phyloP scores from a whole-genome alignment of 2,329 filamentous ascomycete species.

The Aspergillus transmontanensis region DNA sequence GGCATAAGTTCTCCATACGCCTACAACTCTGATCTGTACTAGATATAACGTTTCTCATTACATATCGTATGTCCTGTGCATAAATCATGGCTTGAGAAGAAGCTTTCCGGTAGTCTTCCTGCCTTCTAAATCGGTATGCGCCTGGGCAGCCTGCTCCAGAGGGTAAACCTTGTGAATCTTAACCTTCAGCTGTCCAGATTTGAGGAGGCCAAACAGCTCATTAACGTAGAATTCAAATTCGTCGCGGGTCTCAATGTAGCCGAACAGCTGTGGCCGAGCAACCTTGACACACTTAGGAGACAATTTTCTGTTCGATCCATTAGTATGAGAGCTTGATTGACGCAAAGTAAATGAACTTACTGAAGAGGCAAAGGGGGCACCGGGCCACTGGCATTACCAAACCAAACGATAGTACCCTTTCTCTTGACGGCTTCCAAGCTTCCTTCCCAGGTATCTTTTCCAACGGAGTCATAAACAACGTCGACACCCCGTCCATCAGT shows the following conservation, averaged over 20 bases:
- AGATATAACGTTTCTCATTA: not conserved
- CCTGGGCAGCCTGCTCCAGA: constrained; percentile 69
- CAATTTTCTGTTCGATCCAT: constrained; percentile 45
- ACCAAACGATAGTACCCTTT: constrained; percentile 77
- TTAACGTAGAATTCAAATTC: constrained; percentile 71
- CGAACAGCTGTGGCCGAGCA: constrained; percentile 71
- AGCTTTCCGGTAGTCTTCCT: constrained; percentile 84
- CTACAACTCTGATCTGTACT: not conserved
- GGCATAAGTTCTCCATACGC: not conserved
- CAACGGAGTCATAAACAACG: constrained; percentile 84
- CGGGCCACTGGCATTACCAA: constrained; percentile 79
- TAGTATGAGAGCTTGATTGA: constrained; percentile 6
- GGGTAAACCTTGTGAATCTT: constrained; percentile 77
- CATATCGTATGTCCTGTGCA: not conserved
- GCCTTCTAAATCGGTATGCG: constrained; percentile 77
- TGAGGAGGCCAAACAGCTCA: constrained; percentile 74
- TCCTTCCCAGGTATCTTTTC: constrained; percentile 79
- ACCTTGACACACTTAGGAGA: constrained; percentile 76
- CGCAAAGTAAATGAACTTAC: constrained; percentile 51
- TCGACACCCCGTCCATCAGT: constrained; percentile 73
- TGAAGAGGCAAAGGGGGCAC: constrained; percentile 69
- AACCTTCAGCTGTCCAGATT: constrained; percentile 69
- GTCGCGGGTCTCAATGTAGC: constrained; percentile 69
- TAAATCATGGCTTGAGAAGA: constrained; percentile 64
- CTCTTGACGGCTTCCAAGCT: constrained; percentile 72